These are phyloP conservation scores for Termitomyces sp. DNA, from an alignment of 768 basidiomycete species.

Conservation along the genomic window DNA sequence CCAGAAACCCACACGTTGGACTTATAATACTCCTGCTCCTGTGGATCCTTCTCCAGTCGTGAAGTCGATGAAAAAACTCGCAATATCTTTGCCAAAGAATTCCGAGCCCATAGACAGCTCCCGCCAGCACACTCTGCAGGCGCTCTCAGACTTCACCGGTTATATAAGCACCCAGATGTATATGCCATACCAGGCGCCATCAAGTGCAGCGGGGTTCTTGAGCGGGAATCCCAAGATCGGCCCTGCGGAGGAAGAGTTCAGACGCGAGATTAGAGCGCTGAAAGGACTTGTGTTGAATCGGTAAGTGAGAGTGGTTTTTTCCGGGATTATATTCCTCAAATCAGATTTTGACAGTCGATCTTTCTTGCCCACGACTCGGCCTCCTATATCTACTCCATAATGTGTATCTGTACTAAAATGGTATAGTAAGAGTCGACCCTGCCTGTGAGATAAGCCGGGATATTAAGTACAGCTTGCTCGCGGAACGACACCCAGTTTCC, in stretches of 20 bases:
- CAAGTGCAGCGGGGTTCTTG: conserved; percentile 23
- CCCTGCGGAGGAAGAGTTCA: conserved; percentile 64
- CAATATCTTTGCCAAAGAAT: conserved; percentile 32
- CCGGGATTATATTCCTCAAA: background rate
- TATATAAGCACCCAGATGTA: conserved; percentile 78
- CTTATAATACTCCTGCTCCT: conserved; percentile 30
- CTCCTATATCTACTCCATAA: conserved; percentile 7
- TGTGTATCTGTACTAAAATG: background rate
- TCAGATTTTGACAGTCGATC: conserved; percentile 28
- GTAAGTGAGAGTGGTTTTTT: conserved; percentile 29
- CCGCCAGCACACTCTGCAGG: conserved; percentile 60
- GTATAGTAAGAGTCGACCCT: background rate
- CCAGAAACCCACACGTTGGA: conserved; percentile 31
- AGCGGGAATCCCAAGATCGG: conserved; percentile 20
- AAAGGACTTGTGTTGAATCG: conserved; percentile 79
- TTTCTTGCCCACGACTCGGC: conserved; percentile 32
- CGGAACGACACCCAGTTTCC: too few species aligned
- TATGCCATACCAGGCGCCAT: conserved; percentile 37
- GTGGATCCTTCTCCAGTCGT: conserved; percentile 33
- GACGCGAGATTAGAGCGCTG: conserved; percentile 70
- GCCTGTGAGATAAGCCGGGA: background rate
- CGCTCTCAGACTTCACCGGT: conserved; percentile 71
- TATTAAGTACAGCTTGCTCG: background rate
- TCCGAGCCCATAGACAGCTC: conserved; percentile 29
- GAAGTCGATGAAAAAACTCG: conserved; percentile 32